Percentiles rank a stretch among this genome's conserved stretches.
Evolutionary conservation across 139 green algal genomes (phyloP).

Genomic region (Micromonas pusilla): DNA sequence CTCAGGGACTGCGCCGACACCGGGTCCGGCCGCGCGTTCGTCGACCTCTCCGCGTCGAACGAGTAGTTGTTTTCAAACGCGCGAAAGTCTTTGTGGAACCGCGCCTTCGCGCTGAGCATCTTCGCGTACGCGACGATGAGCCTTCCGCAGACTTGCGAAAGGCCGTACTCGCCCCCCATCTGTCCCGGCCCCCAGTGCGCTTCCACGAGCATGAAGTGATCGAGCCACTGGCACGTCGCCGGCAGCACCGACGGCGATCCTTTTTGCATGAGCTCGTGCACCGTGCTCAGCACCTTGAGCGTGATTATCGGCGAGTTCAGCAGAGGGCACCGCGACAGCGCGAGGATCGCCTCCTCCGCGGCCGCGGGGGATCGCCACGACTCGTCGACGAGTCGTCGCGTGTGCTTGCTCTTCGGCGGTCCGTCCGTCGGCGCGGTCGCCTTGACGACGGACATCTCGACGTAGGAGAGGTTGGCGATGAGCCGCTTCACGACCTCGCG

Average conservation of each 20-base stretch:
- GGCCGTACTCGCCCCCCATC: background rate
- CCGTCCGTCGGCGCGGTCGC: background rate
- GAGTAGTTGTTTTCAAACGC: conserved; percentile 14
- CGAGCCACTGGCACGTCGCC: background rate
- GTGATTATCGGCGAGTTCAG: background rate
- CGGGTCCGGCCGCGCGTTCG: background rate
- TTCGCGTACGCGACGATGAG: background rate
- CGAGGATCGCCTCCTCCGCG: background rate
- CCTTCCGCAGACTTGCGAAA: background rate
- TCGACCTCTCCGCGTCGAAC: background rate
- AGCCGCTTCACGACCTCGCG: background rate
- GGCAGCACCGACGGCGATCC: background rate
- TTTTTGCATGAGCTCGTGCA: conserved; percentile 5
- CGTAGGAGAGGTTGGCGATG: background rate
- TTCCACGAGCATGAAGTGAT: background rate
- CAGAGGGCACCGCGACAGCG: background rate
- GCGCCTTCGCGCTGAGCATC: background rate
- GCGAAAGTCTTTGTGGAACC: background rate
- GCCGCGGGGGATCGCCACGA: background rate
- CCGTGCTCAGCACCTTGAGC: conserved; percentile 1
- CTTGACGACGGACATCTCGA: background rate
- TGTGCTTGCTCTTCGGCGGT: background rate
- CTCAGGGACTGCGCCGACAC: background rate
- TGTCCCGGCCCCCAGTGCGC: background rate
- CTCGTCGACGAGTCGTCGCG: background rate